Evolutionary conservation across 2,329 filamentous ascomycete species (phyloP).

Genomic region (Pseudogymnoascus sp.): DNA sequence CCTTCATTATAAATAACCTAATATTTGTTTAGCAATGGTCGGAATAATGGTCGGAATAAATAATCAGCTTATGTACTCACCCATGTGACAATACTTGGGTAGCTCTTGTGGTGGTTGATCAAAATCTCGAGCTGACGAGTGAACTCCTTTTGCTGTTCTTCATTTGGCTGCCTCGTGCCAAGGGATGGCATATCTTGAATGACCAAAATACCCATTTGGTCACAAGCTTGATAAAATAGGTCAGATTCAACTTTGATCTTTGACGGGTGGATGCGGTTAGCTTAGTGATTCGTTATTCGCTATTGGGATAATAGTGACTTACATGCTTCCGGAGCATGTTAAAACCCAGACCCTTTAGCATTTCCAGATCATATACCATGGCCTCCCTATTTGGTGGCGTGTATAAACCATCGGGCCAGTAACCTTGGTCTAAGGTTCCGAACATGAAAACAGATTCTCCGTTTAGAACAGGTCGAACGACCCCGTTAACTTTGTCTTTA

Average conservation of each 20-base stretch:
- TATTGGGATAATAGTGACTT: constrained; percentile 22
- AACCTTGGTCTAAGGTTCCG: constrained; percentile 62
- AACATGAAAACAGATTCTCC: constrained; percentile 61
- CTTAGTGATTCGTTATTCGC: constrained; percentile 6
- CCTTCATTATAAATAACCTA: constrained; percentile 64
- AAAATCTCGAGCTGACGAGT: constrained; percentile 47
- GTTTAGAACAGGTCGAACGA: constrained; percentile 41
- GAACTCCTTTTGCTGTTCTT: constrained; percentile 53
- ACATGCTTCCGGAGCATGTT: constrained; percentile 66
- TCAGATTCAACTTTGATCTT: constrained; percentile 57
- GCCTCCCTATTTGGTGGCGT: constrained; percentile 57
- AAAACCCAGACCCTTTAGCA: constrained; percentile 57
- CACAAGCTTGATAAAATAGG: constrained; percentile 60
- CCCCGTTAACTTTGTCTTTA: constrained; percentile 45
- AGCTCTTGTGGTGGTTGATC: constrained; percentile 30
- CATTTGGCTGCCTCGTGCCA: constrained; percentile 31
- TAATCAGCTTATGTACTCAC: constrained; percentile 27
- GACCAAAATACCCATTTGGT: constrained; percentile 51
- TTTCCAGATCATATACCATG: constrained; percentile 56
- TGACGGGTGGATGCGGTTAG: constrained; percentile 23
- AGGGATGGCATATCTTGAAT: constrained; percentile 67
- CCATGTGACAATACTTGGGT: constrained; percentile 58
- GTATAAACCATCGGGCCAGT: constrained; percentile 63
- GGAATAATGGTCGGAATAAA: not conserved
- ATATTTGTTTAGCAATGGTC: not conserved